phyloP scores from a whole-genome alignment of 352 stramenopile species.

The Pythium vanterpoolii region DNA sequence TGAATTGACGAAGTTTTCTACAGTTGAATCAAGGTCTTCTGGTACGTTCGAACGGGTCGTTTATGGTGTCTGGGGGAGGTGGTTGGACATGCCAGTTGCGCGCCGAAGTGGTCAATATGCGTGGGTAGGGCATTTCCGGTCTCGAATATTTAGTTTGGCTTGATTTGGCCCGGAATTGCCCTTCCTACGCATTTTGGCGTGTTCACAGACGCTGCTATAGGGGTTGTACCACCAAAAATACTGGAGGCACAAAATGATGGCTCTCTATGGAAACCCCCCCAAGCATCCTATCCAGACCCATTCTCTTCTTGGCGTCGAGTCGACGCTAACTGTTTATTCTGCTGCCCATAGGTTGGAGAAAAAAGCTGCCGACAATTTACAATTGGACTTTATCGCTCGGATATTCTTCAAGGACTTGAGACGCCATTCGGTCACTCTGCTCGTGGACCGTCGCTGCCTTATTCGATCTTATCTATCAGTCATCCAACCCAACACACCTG shows the following conservation, averaged over 20 bases:
- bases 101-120: constrained; percentile 1
- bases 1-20: constrained; percentile 15
- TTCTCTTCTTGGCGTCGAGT: background rate
- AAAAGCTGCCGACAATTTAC: background rate
- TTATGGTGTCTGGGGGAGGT: constrained; percentile 9
- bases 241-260: constrained; percentile 10
- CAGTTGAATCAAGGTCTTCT: constrained; percentile 9
- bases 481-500: background rate
- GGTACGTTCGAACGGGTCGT: constrained; percentile 18
- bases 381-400: constrained; percentile 3
- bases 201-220: constrained; percentile 15
- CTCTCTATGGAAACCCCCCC: background rate
- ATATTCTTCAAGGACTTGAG: constrained; percentile 7
- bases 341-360: background rate
- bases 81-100: constrained; percentile 2
- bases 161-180: constrained; percentile 21
- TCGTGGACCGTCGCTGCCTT: background rate
- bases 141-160: constrained; percentile 14
- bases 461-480: background rate
- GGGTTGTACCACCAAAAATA: constrained; percentile 7
- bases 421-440: background rate
- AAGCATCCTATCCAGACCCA: background rate
- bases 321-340: background rate
- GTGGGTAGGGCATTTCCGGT: constrained; percentile 5
- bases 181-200: constrained; percentile 12